phyloP scores from a whole-genome alignment of 306 rosid genomes.

The Rosa lucieae region DNA sequence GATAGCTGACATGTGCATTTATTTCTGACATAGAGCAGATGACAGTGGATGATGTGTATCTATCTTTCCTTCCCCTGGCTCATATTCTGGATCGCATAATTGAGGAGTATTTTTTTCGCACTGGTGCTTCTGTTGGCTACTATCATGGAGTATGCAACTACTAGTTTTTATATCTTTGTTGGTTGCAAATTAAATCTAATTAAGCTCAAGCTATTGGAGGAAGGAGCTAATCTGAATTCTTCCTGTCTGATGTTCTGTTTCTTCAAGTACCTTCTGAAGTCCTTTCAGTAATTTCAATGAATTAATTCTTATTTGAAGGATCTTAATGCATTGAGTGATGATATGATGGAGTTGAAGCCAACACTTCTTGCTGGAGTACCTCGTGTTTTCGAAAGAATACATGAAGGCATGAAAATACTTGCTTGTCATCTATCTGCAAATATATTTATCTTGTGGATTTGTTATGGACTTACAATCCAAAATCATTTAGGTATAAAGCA shows the following conservation, averaged over 20 bases:
- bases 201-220: neutral
- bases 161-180: neutral
- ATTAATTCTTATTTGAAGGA: conserved; percentile 51
- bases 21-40: conserved; percentile 40
- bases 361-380: conserved; percentile 88
- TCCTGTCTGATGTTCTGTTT: neutral
- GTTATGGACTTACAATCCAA: neutral
- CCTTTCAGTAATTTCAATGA: neutral
- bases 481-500: conserved; percentile 59
- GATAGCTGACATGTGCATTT: conserved; percentile 9
- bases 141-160: conserved; percentile 73
- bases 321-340: conserved; percentile 63
- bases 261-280: neutral
- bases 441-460: neutral
- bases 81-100: conserved; percentile 77
- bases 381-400: conserved; percentile 66
- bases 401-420: conserved; percentile 55
- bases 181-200: neutral
- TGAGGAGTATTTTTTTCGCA: conserved; percentile 77
- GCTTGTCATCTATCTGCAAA: conserved; percentile 9
- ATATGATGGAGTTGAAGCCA: conserved; percentile 78
- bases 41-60: conserved; percentile 72
- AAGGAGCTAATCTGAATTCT: neutral
- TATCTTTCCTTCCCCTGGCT: conserved; percentile 92
- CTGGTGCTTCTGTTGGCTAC: conserved; percentile 89